phyloP scores from a whole-genome alignment of 169 alveolate genomes.

The Eimeria maxima region DNA sequence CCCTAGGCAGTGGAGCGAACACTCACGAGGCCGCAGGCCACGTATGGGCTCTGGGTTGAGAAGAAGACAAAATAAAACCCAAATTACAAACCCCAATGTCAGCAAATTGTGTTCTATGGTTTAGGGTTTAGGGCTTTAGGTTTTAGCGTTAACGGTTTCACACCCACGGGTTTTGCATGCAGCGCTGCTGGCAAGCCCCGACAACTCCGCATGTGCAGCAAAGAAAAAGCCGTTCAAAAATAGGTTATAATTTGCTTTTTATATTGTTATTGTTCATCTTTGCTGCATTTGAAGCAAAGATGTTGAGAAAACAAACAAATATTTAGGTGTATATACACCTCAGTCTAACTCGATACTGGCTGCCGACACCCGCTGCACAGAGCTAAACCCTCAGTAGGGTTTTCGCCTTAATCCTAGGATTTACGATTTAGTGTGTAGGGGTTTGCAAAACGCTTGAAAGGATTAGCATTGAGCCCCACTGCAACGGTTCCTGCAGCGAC shows the following conservation, averaged over 20 bases:
- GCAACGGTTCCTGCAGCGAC: not conserved
- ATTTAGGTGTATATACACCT: not conserved
- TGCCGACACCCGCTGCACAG: not conserved
- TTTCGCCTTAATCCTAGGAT: not conserved
- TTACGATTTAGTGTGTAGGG: conserved; percentile 25
- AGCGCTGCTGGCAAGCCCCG: not conserved
- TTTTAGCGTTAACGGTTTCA: conserved; percentile 18
- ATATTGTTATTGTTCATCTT: too few relatives aligned
- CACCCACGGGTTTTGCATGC: not conserved
- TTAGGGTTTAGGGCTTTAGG: conserved; percentile 22
- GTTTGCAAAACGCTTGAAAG: not conserved
- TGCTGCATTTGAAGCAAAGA: too few relatives aligned
- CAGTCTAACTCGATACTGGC: not conserved
- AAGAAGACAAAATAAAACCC: not conserved
- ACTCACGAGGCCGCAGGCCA: not conserved
- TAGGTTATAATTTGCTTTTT: too few relatives aligned
- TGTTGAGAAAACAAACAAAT: too few relatives aligned
- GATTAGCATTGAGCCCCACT: not conserved
- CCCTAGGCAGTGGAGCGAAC: not conserved
- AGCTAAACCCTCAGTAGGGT: not conserved
- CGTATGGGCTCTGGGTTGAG: not conserved
- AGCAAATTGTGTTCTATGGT: conserved; percentile 8
- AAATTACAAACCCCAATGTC: not conserved
- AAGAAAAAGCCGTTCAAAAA: not conserved
- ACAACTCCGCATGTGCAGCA: not conserved